phyloP scores from a whole-genome alignment of 768 basidiomycete species.

The Collybia nuda region DNA sequence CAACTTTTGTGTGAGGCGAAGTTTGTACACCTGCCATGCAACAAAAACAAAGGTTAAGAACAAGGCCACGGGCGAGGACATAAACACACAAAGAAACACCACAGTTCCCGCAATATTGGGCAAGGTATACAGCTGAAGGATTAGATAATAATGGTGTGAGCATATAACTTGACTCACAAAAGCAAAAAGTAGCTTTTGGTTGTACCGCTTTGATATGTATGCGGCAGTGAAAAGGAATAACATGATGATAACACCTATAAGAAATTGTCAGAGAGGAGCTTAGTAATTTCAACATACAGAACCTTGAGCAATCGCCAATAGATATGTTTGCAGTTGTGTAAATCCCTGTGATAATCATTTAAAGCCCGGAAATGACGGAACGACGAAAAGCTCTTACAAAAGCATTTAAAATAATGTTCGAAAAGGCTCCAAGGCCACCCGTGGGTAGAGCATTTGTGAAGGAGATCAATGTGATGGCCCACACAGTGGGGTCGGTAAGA shows the following conservation, averaged over 20 bases:
- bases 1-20: conserved; percentile 37
- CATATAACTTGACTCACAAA: conserved; percentile 25
- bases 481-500: conserved; percentile 42
- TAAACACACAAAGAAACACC: conserved; percentile 38
- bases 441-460: conserved; percentile 48
- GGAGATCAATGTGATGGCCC: conserved; percentile 45
- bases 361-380: neutral
- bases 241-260: conserved; percentile 40
- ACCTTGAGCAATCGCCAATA: conserved; percentile 50
- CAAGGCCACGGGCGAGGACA: neutral
- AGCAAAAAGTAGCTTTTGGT: conserved; percentile 46
- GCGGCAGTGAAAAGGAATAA: conserved; percentile 41
- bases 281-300: neutral
- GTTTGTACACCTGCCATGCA: conserved; percentile 34
- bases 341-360: conserved; percentile 34
- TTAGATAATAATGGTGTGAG: neutral
- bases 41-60: neutral
- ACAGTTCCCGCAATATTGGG: conserved; percentile 51
- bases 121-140: conserved; percentile 38
- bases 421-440: conserved; percentile 49
- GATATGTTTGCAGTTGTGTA: conserved; percentile 46
- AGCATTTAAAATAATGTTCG: conserved; percentile 50
- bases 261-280: conserved; percentile 14
- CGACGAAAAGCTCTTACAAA: conserved; percentile 27
- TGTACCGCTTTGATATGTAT: conserved; percentile 37